A percentile compares a stretch with the other conserved stretches of the same genome.
phyloP scores from a whole-genome alignment of 495 filamentous ascomycete species.

The Mycothermus thermophilus region DNA sequence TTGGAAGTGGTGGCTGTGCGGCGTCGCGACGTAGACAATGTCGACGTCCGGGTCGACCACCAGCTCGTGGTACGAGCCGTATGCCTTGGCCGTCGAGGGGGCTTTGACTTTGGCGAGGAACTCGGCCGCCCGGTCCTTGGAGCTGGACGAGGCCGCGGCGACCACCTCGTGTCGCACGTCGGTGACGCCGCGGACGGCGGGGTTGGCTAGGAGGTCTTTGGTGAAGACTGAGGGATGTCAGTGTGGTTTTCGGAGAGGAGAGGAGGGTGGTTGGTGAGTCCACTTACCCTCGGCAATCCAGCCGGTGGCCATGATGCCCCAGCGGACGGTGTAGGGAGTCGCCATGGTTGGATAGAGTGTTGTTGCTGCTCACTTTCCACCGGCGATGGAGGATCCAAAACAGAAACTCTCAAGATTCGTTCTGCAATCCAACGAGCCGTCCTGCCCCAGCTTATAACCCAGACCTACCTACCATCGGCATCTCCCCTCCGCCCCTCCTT shows the following conservation, averaged over 20 bases:
- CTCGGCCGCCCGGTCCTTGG: constrained; percentile 47
- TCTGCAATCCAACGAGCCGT: too few relatives aligned
- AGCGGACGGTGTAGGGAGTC: constrained; percentile 47
- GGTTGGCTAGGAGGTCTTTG: constrained; percentile 68
- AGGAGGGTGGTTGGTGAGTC: constrained; percentile 1
- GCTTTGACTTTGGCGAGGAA: constrained; percentile 59
- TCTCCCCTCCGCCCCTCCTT: constrained; percentile 6
- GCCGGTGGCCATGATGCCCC: constrained; percentile 78
- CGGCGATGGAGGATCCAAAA: too few relatives aligned
- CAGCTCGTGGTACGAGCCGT: constrained; percentile 69
- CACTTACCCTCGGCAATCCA: constrained; percentile 58
- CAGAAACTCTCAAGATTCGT: too few relatives aligned
- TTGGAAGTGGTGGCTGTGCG: constrained; percentile 91
- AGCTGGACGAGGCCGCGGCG: constrained; percentile 72
- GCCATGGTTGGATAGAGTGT: constrained; percentile 20
- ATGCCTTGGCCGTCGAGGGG: constrained; percentile 53
- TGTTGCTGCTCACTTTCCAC: too few relatives aligned
- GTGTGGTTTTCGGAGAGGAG: constrained; percentile 1
- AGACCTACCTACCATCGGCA: too few relatives aligned
- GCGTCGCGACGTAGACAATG: constrained; percentile 85
- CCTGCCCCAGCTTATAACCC: too few relatives aligned
- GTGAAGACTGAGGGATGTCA: constrained; percentile 46
- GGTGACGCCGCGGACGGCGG: constrained; percentile 51
- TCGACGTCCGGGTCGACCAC: constrained; percentile 66
- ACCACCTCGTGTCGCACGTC: constrained; percentile 68